These are phyloP conservation scores for Prunus padus DNA, from an alignment of 306 rosid species.

Conservation along the genomic window DNA sequence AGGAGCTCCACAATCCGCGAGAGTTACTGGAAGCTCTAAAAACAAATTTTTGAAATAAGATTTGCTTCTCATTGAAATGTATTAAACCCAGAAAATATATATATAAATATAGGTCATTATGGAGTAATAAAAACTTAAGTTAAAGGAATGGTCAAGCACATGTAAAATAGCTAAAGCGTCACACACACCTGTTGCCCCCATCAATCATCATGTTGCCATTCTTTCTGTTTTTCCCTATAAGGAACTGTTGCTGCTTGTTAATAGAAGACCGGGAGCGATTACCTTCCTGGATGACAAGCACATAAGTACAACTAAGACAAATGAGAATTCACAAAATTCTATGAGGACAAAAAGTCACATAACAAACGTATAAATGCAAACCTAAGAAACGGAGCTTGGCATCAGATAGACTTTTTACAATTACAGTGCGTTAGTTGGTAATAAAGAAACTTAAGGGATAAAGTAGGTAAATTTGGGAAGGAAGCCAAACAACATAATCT, in stretches of 20 bases:
- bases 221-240: constrained; percentile 51
- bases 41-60: constrained; percentile 11
- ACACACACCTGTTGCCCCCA: constrained; percentile 61
- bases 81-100: constrained; percentile 2
- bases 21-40: constrained; percentile 47
- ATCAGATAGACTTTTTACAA: constrained; percentile 1
- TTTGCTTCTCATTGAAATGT: background rate
- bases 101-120: background rate
- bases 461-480: constrained; percentile 15
- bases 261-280: constrained; percentile 37
- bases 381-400: background rate
- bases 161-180: constrained; percentile 22
- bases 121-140: constrained; percentile 16
- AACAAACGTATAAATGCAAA: background rate
- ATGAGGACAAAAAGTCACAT: background rate
- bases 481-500: constrained; percentile 6
- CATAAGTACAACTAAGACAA: constrained; percentile 14
- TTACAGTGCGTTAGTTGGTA: background rate
- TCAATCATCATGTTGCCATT: constrained; percentile 36
- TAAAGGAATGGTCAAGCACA: constrained; percentile 16
- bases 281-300: constrained; percentile 57
- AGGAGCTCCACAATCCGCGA: constrained; percentile 60
- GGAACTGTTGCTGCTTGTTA: constrained; percentile 37
- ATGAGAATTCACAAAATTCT: constrained; percentile 20
- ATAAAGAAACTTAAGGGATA: constrained; percentile 10